Conservation (phyloP, 2,329 filamentous ascomycete genomes). For the Penicillium sp. region DNA sequence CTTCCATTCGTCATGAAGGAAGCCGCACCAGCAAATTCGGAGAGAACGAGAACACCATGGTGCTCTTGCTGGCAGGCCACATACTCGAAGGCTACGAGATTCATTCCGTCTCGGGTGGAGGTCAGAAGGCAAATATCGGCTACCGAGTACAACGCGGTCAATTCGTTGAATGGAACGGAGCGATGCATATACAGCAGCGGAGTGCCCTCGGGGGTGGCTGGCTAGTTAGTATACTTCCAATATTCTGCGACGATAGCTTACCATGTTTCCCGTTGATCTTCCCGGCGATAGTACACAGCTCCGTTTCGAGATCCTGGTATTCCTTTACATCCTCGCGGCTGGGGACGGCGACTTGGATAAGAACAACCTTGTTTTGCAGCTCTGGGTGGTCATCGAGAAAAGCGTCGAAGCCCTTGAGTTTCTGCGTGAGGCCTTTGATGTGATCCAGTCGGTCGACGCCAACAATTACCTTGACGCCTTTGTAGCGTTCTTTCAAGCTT, state of each 20-base stretch:
- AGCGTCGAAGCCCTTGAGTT: constrained; percentile 85
- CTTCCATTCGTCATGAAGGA: constrained; percentile 79
- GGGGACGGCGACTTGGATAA: constrained; percentile 91
- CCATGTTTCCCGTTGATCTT: constrained; percentile 91
- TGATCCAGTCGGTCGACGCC: constrained; percentile 93
- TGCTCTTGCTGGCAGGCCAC: constrained; percentile 84
- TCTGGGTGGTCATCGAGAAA: constrained; percentile 91
- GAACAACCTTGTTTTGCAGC: constrained; percentile 87
- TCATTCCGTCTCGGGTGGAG: constrained; percentile 93
- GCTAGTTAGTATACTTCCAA: constrained; percentile 5
- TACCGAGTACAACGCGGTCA: constrained; percentile 86
- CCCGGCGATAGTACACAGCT: constrained; percentile 88
- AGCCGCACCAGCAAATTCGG: constrained; percentile 92
- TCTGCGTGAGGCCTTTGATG: constrained; percentile 95
- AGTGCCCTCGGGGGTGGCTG: constrained; percentile 86
- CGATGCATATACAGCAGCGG: constrained; percentile 96
- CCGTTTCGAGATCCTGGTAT: constrained; percentile 86
- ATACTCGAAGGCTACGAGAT: constrained; percentile 94
- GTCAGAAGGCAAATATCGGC: constrained; percentile 86
- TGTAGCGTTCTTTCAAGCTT: constrained; percentile 75
- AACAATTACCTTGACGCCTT: constrained; percentile 86
- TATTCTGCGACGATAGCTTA: constrained; percentile 25
- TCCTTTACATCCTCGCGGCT: constrained; percentile 83
- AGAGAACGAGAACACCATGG: constrained; percentile 88
- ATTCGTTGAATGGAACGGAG: constrained; percentile 85